Evolutionary conservation across 148 eudicot genomes (phyloP), one percentile per base, ranked within the genome.

Genomic region (Fagopyrum homotropicum): DNA sequence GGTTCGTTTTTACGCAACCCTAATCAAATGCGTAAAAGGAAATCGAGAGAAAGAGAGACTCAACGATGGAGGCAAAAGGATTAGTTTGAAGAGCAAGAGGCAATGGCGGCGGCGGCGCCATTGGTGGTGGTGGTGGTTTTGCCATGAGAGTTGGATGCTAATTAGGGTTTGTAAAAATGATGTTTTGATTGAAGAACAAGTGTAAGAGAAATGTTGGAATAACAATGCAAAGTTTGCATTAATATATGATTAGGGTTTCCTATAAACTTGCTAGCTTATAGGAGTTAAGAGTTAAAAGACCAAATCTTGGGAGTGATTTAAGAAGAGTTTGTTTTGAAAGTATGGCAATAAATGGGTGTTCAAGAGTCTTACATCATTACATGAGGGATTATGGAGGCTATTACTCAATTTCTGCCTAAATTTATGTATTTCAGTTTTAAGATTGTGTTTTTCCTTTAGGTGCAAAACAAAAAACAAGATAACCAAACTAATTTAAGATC

Each of bases 261-360:
- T 66, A 66, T 43, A 40, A 66, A 66, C 30, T 66, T 66, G 71
- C 71, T 66, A 2, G 71, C 12, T 66, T 66, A 66, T 66, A 40
- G 69, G 5, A 45, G n/a, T 6, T 63, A 8, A 16, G 71, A 66
- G 43, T 66, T 66, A 10, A 63, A 10, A 63, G 71, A 66, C 71
- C 47, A 40, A 66, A 66, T 66, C 71, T 66, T 43, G 40, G 47
- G 71, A 66, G 71, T 66, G 71, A 66, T 16, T 66, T 66, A 17
- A 40, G 71, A 66, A 35, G 40, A 40, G 71, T 66, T 40, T 66
- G 71, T 66, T 66, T 66, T 66, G 70, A 15, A 66, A 3, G 43
- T 40, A 7, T 61, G 68, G 68, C 68, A 61, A 61, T 29, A 43
- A 29, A 61, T 61, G 30, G 15, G 10, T 2, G 68, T 61, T 10